Evolutionary conservation across 2,329 filamentous ascomycete genomes (phyloP), one percentile per base, ranked within the genome.

Genomic region (Colletotrichum graminicola): DNA sequence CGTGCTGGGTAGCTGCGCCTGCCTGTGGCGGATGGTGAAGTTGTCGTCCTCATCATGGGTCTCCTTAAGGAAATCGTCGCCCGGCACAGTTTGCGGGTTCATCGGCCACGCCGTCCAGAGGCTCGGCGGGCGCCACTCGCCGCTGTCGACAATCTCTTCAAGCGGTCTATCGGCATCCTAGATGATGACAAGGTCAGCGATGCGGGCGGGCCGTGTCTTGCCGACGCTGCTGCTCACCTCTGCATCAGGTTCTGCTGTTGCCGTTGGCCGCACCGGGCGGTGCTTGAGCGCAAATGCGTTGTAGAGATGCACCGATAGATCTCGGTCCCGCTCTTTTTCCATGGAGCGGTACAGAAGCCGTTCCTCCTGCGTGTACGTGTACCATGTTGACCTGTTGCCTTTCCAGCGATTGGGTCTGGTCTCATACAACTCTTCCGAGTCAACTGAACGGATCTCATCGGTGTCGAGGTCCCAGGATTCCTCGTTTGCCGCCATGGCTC

Each of bases 81-180:
- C 82, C 1, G 93, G 93, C 10, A 96, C 90, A 34, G 86, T 82
- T 10, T 84, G 81, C 5, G 88, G 84, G 26, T 85, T 85, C 77
- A 97, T 79, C 5, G 95, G 95, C 95, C 95, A 98, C 0, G 94
- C 93, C 23, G 93, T 93, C 95, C 95, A 98, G 5, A 78, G 74
- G 70, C 87, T 89, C 0, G 88, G 84, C 2, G 88, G 88, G 5
- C 79, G 79, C 86, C 88, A 91, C 55, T 77, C 75, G 21, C 74
- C 69, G 29, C 71, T 67, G 32, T 79, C 74, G 81, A 83, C 57
- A 5, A 62, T 59, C 4, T 70, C 66, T 7, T 62, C 56, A 3
- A 72, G 63, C 41, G 63, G 34, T 29, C 32, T 68, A 5, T 68
- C 55, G 10, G 49, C 56, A 7, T 68, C 69, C 69, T 69, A 10